Base-by-base conservation (phyloP, 176 grass and related monocot species). In the Phragmites australis region DNA sequence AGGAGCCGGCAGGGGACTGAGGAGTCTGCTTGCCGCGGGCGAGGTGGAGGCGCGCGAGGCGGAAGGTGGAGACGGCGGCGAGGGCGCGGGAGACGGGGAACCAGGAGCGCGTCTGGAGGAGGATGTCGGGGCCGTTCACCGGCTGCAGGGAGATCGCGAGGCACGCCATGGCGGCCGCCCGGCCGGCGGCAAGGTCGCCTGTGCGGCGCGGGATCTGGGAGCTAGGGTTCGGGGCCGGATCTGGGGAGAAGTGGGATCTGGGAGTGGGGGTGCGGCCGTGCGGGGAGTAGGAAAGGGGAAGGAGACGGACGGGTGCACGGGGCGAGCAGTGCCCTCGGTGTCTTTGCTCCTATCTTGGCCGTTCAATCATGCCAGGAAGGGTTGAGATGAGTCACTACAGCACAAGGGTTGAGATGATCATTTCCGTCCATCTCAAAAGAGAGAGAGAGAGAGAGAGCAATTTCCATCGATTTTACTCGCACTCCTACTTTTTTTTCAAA, bases 61-160 rank as follows among this genome's bases (percentile, higher is more conserved):
- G 96, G 72, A 95, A 99, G 88, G 93, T 84, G 67, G 96, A 93
- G 86, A 99, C 83, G 70, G 96, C 92, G 71, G 96, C 93, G 59
- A 99, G 92, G 55, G 96, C 96, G 69, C 96, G 96, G 26, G 96
- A 90, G 72, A 93, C 92, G 11, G 95, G 95, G 86, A 98, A 98
- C 95, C 95, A 98, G 64, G 91, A 93, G 50, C 92, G 95, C 2
- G 92, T 91, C 61, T 98, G 95, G n/a, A 98, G 86, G 61, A 98
- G 88, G 80, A 98, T 89, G 75, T 98, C 95, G 6, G 89, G 88
- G 75, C 95, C 95, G 78, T 98, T 98, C 22, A 85, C 79, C 74
- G 96, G 92, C 86, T 99, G 96, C 10, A 99, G 88, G 62, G 96
- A 95, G 68, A 99, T 91, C 41, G 96, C 92, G 57, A 99, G 90